Evolutionary conservation across 2,329 filamentous ascomycete genomes (phyloP), one percentile per base, ranked within the genome.

Genomic region (Monilinia aucupariae): DNA sequence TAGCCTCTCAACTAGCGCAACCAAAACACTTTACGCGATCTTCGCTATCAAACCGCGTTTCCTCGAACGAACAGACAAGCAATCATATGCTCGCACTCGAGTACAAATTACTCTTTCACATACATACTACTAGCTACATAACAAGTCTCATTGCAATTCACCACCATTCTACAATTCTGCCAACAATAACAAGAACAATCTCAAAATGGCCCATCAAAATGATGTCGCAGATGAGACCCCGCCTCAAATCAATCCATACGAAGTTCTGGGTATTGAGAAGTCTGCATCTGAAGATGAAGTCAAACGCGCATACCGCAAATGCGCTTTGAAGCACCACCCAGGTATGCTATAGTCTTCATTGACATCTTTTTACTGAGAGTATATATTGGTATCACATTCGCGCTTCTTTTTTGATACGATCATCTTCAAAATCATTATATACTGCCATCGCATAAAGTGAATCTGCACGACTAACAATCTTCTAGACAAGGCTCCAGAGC

Each of bases 271-370:
- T 27, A 75, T 99, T 48, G 81, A 87, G 45, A 84, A 85, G 65
- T 79, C 83, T 59, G 92, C 92, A 17, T 90, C 89, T 0, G 78
- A 85, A 48, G 86, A 91, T 66, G 85, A 96, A 71, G 84, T 99
- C 78, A 97, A 96, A 75, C 86, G 85, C 22, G 91, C 93, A 22
- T 99, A 99, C 79, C 89, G 91, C 73, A 96, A 96, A 75, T 85
- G 89, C 58, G 94, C 94, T 4, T 81, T 99, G 64, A 92, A 86
- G 75, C 84, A 92, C 70, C 94, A 99, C 71, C 90, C 90, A 70
- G 89, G 89, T 93, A 82, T 70, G 77, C 59, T 15, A 34, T 34
- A 20, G 64, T 64, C 49, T 15, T 67, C 34, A 12, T 61, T 70
- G 15, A n/a, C 10, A 45, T 20, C 3, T 9, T n/a, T 12, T 47